Evolutionary conservation across 306 rosid genomes (phyloP).

Genomic region (Acmispon strigosus): DNA sequence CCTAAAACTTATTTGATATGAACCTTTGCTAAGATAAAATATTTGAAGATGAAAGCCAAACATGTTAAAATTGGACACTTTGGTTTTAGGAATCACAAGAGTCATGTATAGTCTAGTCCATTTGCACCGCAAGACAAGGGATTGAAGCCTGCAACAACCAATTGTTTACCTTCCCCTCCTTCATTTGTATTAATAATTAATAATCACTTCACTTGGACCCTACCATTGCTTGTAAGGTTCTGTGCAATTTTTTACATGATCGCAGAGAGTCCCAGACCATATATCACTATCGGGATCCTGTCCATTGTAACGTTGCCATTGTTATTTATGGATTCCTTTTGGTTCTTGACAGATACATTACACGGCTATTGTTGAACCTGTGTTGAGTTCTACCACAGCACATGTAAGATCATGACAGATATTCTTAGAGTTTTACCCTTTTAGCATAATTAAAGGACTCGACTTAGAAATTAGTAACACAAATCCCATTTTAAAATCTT

Average conservation of each 20-base stretch:
- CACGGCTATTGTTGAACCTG: neutral
- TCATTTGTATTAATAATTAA: no score
- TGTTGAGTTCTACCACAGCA: neutral
- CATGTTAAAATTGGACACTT: neutral
- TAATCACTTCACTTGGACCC: constrained; percentile 16
- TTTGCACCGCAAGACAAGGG: constrained; percentile 9
- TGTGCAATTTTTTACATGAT: neutral
- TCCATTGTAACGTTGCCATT: constrained; percentile 10
- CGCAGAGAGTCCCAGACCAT: constrained; percentile 17
- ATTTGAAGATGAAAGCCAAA: neutral
- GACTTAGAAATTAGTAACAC: no score
- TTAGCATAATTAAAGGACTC: neutral
- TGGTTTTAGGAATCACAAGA: neutral
- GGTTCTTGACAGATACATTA: neutral
- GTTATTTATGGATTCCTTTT: constrained; percentile 11
- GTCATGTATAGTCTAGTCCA: neutral
- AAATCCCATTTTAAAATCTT: no score
- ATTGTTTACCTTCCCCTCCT: neutral
- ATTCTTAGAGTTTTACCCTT: neutral
- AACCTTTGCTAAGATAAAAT: no score
- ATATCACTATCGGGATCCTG: constrained; percentile 41
- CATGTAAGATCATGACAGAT: neutral
- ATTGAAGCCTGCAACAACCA: neutral
- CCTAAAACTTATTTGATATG: no score
- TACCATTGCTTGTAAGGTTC: constrained; percentile 16